Conservation (phyloP, 129 eudicot genomes). For the Flaveria trinervia region DNA sequence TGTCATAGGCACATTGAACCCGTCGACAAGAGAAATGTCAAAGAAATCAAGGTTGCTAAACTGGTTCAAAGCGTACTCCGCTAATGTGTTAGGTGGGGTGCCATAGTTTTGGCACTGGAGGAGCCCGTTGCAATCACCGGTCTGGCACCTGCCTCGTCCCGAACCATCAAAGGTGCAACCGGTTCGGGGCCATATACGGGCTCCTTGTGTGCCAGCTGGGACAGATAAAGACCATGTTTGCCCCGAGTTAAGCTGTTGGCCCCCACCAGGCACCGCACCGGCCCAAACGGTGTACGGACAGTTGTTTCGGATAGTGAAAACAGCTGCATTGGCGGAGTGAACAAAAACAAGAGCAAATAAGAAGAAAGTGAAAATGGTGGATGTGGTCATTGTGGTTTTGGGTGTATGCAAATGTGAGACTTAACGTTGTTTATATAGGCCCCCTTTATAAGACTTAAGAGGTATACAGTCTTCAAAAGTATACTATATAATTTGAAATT, state of each 20-base stretch:
- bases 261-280: constrained; percentile 63
- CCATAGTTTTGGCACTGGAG: constrained; percentile 40
- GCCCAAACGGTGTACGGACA: constrained; percentile 73
- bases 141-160: constrained; percentile 39
- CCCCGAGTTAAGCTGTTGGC: constrained; percentile 43
- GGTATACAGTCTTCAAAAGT: neutral
- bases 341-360: constrained; percentile 14
- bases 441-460: neutral
- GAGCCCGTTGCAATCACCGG: constrained; percentile 44
- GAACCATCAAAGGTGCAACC: constrained; percentile 33
- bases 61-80: constrained; percentile 46
- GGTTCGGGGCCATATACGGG: constrained; percentile 43
- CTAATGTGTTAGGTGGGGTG: constrained; percentile 44
- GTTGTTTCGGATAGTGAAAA: constrained; percentile 48
- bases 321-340: constrained; percentile 27
- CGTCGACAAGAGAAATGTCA: constrained; percentile 56
- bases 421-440: constrained; percentile 25
- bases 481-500: neutral
- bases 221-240: constrained; percentile 40
- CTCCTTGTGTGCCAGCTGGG: constrained; percentile 22
- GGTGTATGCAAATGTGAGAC: neutral
- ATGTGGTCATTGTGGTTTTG: constrained; percentile 21
- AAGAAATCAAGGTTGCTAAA: constrained; percentile 37
- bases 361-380: constrained; percentile 30
- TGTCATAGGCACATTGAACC: constrained; percentile 49